A percentile compares a stretch with the other conserved stretches of the same genome.
Conservation (phyloP, 2,329 filamentous ascomycete genomes). For the Lasiodiplodia citricola region DNA sequence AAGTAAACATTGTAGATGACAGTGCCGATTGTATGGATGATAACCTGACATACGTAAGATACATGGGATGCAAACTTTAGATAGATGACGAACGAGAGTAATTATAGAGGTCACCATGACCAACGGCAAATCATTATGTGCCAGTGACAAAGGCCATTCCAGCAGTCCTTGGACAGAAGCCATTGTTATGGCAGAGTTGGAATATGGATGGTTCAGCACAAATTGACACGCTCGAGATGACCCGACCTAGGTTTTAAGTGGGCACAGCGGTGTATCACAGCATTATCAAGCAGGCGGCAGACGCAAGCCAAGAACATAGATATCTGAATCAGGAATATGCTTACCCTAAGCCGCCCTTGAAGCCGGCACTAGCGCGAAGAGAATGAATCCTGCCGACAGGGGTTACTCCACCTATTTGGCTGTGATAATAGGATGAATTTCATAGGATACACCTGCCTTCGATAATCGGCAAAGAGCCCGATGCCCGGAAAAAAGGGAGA, state of each 20-base stretch:
- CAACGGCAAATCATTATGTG: too few relatives aligned
- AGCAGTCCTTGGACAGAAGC: too few relatives aligned
- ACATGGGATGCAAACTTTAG: neutral
- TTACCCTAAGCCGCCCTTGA: neutral
- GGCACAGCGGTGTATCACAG: neutral
- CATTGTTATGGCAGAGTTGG: too few relatives aligned
- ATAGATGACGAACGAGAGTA: too few relatives aligned
- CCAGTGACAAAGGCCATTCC: too few relatives aligned
- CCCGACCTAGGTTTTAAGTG: neutral
- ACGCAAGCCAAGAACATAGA: neutral
- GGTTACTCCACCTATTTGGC: neutral
- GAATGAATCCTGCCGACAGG: neutral
- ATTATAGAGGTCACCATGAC: too few relatives aligned
- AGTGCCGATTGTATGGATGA: neutral
- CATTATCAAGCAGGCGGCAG: neutral
- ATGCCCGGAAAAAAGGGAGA: neutral
- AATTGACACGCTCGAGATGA: neutral
- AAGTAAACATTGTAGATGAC: conserved; percentile 25
- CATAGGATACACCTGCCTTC: neutral
- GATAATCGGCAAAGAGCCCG: neutral
- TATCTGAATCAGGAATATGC: neutral
- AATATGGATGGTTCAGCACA: too few relatives aligned
- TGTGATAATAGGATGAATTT: neutral
- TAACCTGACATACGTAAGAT: neutral
- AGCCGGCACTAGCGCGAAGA: neutral